Conservation (phyloP, 495 filamentous ascomycete genomes). For the Lentithecium fluviatile region DNA sequence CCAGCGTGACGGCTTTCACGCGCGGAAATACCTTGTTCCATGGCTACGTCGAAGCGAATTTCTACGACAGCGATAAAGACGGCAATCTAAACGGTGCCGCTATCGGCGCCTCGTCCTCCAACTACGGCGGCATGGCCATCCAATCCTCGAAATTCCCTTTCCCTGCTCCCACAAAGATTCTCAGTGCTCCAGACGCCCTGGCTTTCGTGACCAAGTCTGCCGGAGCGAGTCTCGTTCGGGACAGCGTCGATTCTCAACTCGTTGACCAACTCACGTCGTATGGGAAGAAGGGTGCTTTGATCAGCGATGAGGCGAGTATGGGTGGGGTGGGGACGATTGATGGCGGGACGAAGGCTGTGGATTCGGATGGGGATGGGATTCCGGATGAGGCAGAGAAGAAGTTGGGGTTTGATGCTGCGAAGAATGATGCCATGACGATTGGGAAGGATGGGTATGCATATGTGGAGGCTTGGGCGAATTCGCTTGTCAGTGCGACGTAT, state of each 20-base stretch:
- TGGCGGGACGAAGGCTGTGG: conserved; percentile 9
- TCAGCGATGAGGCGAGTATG: conserved; percentile 26
- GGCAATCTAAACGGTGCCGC: conserved; percentile 23
- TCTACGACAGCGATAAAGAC: conserved; percentile 21
- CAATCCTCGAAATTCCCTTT: conserved; percentile 8
- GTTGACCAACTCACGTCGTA: conserved; percentile 9
- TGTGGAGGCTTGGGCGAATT: conserved; percentile 28
- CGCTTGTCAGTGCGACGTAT: conserved; percentile 11
- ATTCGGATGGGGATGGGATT: conserved; percentile 26
- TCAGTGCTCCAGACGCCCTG: conserved; percentile 15
- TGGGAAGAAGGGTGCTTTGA: conserved; percentile 20
- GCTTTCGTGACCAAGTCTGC: conserved; percentile 11
- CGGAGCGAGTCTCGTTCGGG: conserved; percentile 19
- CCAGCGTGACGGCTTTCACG: conserved; percentile 12
- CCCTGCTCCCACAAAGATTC: conserved; percentile 4
- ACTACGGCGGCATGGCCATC: conserved; percentile 22
- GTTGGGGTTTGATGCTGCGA: conserved; percentile 10
- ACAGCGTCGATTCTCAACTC: conserved; percentile 16
- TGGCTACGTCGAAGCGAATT: conserved; percentile 22
- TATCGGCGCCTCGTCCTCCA: conserved; percentile 5
- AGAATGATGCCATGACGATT: conserved; percentile 22
- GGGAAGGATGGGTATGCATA: conserved; percentile 16
- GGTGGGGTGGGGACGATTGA: conserved; percentile 10
- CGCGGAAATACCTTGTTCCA: conserved; percentile 17
- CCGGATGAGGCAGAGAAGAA: conserved; percentile 19